phyloP scores from a whole-genome alignment of 805 yeast species.

The Ogataea pignaliae region DNA sequence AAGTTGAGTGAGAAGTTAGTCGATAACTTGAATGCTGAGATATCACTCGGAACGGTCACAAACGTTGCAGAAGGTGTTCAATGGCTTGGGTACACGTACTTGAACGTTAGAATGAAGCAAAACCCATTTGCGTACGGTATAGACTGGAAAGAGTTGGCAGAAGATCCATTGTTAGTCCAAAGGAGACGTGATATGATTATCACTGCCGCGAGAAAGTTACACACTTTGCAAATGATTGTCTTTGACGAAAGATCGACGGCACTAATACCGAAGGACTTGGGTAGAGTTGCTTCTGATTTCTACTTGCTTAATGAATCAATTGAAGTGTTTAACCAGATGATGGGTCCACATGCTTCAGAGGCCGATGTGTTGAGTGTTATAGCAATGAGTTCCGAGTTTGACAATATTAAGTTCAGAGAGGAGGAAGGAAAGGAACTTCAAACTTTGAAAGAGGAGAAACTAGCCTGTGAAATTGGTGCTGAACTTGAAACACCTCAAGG shows the following conservation, averaged over 20 bases:
- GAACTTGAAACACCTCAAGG: conserved; percentile 72
- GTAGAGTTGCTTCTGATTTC: conserved; percentile 92
- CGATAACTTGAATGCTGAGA: conserved; percentile 94
- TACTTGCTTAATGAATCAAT: conserved; percentile 80
- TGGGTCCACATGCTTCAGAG: conserved; percentile 82
- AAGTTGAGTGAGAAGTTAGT: conserved; percentile 70
- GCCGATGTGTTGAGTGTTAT: conserved; percentile 88
- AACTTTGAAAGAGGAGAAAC: conserved; percentile 49
- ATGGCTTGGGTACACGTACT: conserved; percentile 97
- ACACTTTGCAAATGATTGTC: conserved; percentile 85
- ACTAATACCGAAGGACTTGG: conserved; percentile 81
- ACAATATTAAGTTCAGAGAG: conserved; percentile 79
- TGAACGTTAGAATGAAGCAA: conserved; percentile 90
- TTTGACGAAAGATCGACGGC: conserved; percentile 82
- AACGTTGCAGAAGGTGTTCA: conserved; percentile 90
- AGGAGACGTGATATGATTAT: conserved; percentile 72
- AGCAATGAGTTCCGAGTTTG: conserved; percentile 91
- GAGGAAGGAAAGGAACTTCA: conserved; percentile 80
- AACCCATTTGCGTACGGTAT: conserved; percentile 92
- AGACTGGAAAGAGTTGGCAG: conserved; percentile 76
- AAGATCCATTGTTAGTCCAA: conserved; percentile 75
- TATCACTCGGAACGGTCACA: conserved; percentile 91
- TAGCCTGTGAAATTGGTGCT: conserved; percentile 81
- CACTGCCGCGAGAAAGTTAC: conserved; percentile 79
- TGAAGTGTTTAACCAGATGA: conserved; percentile 82